A percentile compares a stretch with the other conserved stretches of the same genome.
Evolutionary conservation across 805 yeast genomes (phyloP).

Genomic region (Kuraishia piskuri): DNA sequence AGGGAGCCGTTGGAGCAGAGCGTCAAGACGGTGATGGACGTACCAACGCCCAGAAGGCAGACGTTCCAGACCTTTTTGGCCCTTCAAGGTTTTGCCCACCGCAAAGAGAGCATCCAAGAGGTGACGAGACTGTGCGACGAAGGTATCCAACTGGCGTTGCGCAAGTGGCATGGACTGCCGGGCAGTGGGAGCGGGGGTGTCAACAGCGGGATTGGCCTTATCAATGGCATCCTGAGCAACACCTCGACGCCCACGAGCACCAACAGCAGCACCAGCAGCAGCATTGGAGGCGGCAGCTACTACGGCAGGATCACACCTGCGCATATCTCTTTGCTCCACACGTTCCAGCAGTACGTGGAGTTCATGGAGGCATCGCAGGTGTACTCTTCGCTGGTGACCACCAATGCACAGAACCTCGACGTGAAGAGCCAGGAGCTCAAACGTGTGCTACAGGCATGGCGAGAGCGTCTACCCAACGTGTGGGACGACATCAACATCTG

Average conservation of each 20-base stretch:
- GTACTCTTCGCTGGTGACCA: constrained; percentile 76
- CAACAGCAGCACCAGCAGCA: background rate
- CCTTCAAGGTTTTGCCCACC: constrained; percentile 89
- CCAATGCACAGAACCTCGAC: constrained; percentile 88
- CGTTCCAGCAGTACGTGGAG: constrained; percentile 95
- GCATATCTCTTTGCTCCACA: constrained; percentile 83
- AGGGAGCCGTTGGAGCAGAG: constrained; percentile 91
- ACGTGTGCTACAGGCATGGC: constrained; percentile 93
- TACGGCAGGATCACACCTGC: constrained; percentile 55
- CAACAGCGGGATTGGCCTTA: background rate
- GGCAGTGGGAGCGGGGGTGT: constrained; percentile 16
- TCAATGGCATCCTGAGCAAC: background rate
- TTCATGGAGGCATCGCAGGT: constrained; percentile 96
- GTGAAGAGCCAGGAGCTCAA: constrained; percentile 90
- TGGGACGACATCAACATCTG: constrained; percentile 98
- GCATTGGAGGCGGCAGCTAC: background rate
- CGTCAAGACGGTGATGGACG: constrained; percentile 95
- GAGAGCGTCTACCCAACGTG: constrained; percentile 89
- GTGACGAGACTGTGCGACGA: constrained; percentile 87
- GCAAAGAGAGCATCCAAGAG: constrained; percentile 77
- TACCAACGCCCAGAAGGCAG: constrained; percentile 95
- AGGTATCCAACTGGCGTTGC: constrained; percentile 85
- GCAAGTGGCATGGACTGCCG: constrained; percentile 92
- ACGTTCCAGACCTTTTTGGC: constrained; percentile 91
- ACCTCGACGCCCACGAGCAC: background rate